Base-by-base conservation (phyloP, 768 basidiomycete species). In the Austroboletus eburneus region DNA sequence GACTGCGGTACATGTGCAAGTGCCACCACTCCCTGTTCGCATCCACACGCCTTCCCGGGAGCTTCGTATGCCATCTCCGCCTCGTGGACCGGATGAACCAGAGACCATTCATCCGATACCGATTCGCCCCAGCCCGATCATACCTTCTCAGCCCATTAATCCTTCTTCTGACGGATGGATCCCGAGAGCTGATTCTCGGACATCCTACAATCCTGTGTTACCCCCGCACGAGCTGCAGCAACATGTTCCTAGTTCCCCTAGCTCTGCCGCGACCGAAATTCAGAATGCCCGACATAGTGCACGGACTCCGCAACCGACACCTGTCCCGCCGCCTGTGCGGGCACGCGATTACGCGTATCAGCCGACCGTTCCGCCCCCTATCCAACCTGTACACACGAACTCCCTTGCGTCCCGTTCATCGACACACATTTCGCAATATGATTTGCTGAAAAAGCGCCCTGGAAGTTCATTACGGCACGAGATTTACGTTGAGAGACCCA, bases 281-380 rank as follows among this genome's bases (percentile, higher is more conserved):
- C 56, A 56, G 21, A 50, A 52, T 35, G 16, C 24, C 10, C 42
- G 49, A 21, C 48, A 14, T 2, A 46, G n/a, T n/a, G n/a, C 32
- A 8, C 52, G 35, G 16, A 44, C 37, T 24, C 33, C 48, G 34
- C 51, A 48, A 30, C 42, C 58, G 1, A 48, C 33, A 1, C 52
- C 58, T 4, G 51, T 57, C 24, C 57, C 59, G 1, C 62, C 62
- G 13, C 62, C 60, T 12, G 24, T 55, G 21, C 63, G 62, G 24
- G 39, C 54, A 22, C 66, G 64, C 9, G 62, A 68, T 21, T 62
- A 60, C 39, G 61, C 58, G n/a, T 66, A 68, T 54, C 54, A 55
- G 18, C 9, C 48, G 16, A 24, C 55, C 23, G 40, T 27, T 36
- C 52, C 49, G 5, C 40, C 52, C 9, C 44, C 49, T 9, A 18